phyloP scores from a whole-genome alignment of 2,329 filamentous ascomycete species.

The Ophiosphaerella herpotricha region DNA sequence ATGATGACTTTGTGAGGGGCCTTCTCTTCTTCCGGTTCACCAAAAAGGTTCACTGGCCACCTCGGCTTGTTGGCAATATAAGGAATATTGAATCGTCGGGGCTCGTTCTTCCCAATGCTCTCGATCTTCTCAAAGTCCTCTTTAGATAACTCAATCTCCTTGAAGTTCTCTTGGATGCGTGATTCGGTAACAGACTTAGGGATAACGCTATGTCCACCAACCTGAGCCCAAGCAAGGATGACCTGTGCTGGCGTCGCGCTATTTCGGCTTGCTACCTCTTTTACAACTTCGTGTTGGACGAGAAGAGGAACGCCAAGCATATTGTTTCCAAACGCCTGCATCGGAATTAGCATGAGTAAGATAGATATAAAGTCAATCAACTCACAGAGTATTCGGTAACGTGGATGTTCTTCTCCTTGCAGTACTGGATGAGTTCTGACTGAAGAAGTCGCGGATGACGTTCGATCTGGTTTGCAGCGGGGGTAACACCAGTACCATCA shows the following conservation, averaged over 20 bases:
- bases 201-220: conserved; percentile 51
- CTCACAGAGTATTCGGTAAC: conserved; percentile 37
- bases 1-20: no score
- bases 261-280: conserved; percentile 65
- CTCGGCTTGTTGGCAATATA: conserved; percentile 53
- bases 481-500: conserved; percentile 44
- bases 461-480: conserved; percentile 39
- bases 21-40: no score
- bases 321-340: conserved; percentile 61
- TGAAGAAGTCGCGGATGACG: conserved; percentile 35
- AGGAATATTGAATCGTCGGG: conserved; percentile 60
- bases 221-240: conserved; percentile 84
- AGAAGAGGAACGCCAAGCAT: conserved; percentile 58
- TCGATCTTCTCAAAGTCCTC: conserved; percentile 41
- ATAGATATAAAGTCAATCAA: conserved; percentile 55
- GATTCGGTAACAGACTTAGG: conserved; percentile 39
- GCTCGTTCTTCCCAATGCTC: conserved; percentile 61
- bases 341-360: conserved; percentile 60
- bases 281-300: conserved; percentile 62
- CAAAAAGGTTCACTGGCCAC: conserved; percentile 37
- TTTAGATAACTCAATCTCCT: conserved; percentile 35
- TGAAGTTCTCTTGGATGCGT: conserved; percentile 39
- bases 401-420: conserved; percentile 38
- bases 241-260: conserved; percentile 75
- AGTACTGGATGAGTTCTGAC: conserved; percentile 34